Evolutionary conservation across 208 protist genomes (phyloP), one percentile per base, ranked within the genome.

Genomic region (Crithidia mellificae): DNA sequence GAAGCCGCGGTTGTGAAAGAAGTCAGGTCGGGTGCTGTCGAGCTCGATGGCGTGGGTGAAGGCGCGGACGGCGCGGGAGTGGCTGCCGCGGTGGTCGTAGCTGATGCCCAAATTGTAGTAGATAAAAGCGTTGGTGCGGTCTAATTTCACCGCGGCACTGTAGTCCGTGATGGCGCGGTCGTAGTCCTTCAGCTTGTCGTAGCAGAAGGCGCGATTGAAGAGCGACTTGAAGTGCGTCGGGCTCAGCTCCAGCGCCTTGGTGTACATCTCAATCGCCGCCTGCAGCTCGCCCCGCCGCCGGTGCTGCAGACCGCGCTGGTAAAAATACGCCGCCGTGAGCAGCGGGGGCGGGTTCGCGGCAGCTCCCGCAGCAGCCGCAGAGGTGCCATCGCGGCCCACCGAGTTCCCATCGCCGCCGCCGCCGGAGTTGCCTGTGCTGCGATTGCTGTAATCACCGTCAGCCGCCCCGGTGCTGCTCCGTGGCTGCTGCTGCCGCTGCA

Each of bases 51-150:
- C 91, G 38, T 56, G 77, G 17, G 77, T 77, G 57, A 93, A 97
- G 58, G 79, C 72, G 6, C 53, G 63, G 36, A 95, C 77, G 19
- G 91, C 93, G 20, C 70, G 57, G 49, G 83, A 65, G n/a, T 76
- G 46, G 32, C 74, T 69, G 38, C 81, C 75, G n/a, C 77, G 80
- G 59, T 85, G 78, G 54, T 96, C 88, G 63, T 89, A 81, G 47
- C 77, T 85, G 70, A 96, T 94, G 43, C 93, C 95, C 2, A 95
- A 64, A 63, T 97, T 97, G 79, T 98, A 94, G 72, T 85, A 87
- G 36, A 91, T 91, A 62, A 93, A 94, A 7, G 91, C 86, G 63
- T 95, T 96, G 15, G 58, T 44, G 0, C 82, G 81, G 41, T 96
- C 81, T 6, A 97, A 50, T 6, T 79, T 30, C 39, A 96, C 73